Conservation (phyloP, 495 filamentous ascomycete species). For the Penicillium cataractarum region DNA sequence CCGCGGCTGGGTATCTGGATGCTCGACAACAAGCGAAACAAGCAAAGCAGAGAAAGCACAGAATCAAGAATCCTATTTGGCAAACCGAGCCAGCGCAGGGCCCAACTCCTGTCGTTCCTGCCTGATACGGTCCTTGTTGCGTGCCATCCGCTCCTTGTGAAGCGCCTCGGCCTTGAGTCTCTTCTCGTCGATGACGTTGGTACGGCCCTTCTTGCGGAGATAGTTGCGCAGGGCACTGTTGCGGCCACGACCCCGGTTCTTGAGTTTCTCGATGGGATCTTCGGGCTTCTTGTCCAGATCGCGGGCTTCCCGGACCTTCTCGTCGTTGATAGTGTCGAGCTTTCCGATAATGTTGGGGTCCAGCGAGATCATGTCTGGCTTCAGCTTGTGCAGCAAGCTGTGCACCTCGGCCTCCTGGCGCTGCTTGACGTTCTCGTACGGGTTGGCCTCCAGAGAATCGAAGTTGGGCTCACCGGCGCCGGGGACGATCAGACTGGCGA, state of each 20-base stretch:
- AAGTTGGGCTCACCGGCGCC: slow-evolving; percentile 97
- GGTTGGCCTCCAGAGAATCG: slow-evolving; percentile 90
- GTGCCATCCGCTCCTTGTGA: slow-evolving; percentile 64
- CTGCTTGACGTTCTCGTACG: slow-evolving; percentile 94
- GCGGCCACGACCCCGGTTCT: slow-evolving; percentile 84
- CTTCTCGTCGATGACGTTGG: slow-evolving; percentile 92
- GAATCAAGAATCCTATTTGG: slow-evolving; percentile 46
- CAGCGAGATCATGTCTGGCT: slow-evolving; percentile 95
- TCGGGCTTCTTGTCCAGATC: slow-evolving; percentile 74
- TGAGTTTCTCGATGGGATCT: slow-evolving; percentile 69
- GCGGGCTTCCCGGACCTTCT: slow-evolving; percentile 71
- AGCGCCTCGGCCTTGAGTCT: slow-evolving; percentile 68
- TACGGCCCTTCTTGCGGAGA: slow-evolving; percentile 82
- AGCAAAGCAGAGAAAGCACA: slow-evolving; percentile 30
- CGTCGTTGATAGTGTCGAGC: slow-evolving; percentile 74
- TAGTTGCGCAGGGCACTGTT: slow-evolving; percentile 86
- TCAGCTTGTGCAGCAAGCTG: slow-evolving; percentile 85
- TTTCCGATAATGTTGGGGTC: slow-evolving; percentile 89
- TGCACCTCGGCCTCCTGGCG: slow-evolving; percentile 92
- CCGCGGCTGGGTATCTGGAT: slow-evolving; percentile 29
- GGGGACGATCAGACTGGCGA: slow-evolving; percentile 85
- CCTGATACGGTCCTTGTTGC: slow-evolving; percentile 65
- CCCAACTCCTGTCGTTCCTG: slow-evolving; percentile 64
- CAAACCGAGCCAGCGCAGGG: slow-evolving; percentile 73
- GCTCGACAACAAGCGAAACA: slow-evolving; percentile 22